Base-by-base conservation (phyloP, 2,329 filamentous ascomycete genomes). In the Huntiella decipiens region DNA sequence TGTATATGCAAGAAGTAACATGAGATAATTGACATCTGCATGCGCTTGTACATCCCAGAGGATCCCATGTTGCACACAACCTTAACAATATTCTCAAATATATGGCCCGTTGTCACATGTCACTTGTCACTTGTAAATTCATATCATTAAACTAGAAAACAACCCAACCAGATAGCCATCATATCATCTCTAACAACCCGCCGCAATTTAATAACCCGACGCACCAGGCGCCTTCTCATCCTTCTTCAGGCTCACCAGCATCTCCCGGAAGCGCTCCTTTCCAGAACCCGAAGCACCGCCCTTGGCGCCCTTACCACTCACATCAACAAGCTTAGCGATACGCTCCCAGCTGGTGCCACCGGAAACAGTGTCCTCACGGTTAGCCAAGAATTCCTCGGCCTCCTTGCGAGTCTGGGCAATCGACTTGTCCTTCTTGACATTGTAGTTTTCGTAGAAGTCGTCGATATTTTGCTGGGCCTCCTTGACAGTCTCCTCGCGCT, bases 371-470 rank as follows among this genome's bases (percentile, higher is more conserved):
- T 96, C 87, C 61, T 98, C 88, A 50, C 87, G 77, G 61, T 70
- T 86, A 46, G 74, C 79, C 40, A 96, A 66, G 63, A 96, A 98
- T 58, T 94, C 78, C 57, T 96, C 88, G 5, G 88, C 91, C 55
- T 98, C 91, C 61, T 82, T 81, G 56, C 80, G 77, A 47, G 88
- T 91, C 67, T 93, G 84, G 16, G 80, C 71, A 54, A 95, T 80
- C 50, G 74, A 76, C 73, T 96, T 96, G 61, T 98, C 91, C 62
- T 91, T 88, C 68, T 95, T 94, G 63, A 81, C 79, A 68, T 96
- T 96, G 70, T 98, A 98, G 65, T 94, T 95, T 59, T 95, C 87
- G 70, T 98, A 98, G 66, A 96, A 98, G 61, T 95, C 91, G 61
- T 98, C 91, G 53, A 98, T 93, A 61, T 92, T 91, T 60, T 87